Percentiles rank a stretch among this genome's conserved stretches.
Conservation (phyloP, 306 rosid genomes). For the Prunus mongolica region DNA sequence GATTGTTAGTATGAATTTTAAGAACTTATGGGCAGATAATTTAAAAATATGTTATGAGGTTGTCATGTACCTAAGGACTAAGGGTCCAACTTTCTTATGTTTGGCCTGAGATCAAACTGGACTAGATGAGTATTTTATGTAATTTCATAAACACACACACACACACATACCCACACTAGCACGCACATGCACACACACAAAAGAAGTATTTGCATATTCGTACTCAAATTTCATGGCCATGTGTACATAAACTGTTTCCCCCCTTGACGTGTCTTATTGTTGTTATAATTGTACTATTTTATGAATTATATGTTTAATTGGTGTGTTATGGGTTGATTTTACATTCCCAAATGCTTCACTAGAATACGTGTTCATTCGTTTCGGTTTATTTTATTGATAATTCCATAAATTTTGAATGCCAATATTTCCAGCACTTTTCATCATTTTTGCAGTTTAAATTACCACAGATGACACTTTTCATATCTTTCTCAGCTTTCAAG, state of each 20-base stretch:
- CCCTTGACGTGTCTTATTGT: neutral
- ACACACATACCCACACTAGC: too few relatives aligned
- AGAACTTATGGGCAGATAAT: too few relatives aligned
- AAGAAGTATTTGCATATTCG: neutral
- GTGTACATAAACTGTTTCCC: neutral
- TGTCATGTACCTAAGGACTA: too few relatives aligned
- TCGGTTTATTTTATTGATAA: too few relatives aligned
- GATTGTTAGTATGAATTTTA: neutral
- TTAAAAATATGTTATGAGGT: too few relatives aligned
- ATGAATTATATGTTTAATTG: neutral
- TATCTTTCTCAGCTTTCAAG: slow-evolving; percentile 59
- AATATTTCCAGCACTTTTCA: neutral
- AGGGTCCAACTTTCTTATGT: too few relatives aligned
- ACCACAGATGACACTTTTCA: neutral
- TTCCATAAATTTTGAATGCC: neutral
- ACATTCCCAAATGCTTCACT: neutral
- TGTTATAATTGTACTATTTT: neutral
- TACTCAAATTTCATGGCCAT: neutral
- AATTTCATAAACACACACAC: too few relatives aligned
- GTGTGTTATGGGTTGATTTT: neutral
- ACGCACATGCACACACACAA: too few relatives aligned
- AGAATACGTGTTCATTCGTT: neutral
- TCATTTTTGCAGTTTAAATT: neutral
- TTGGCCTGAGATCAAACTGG: too few relatives aligned
- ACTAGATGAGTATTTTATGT: too few relatives aligned